These are phyloP conservation scores for Cercospora sp. DNA, from an alignment of 2,329 filamentous ascomycete species.

Conservation along the genomic window DNA sequence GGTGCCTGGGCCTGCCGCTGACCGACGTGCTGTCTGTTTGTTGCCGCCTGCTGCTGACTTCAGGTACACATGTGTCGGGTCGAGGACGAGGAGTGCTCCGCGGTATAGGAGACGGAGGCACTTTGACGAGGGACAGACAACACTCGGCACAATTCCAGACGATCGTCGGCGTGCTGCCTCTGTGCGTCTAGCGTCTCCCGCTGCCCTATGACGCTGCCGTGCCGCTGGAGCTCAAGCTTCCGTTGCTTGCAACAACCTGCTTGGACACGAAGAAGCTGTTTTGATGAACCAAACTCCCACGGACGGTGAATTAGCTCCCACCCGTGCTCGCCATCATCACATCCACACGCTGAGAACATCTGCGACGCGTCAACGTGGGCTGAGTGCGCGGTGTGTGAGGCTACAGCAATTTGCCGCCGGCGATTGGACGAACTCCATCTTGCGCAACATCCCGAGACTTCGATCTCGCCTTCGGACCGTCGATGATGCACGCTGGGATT, in stretches of 20 bases:
- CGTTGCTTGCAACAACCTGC: background rate
- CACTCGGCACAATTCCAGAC: background rate
- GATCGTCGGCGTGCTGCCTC: conserved; percentile 1
- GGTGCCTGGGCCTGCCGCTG: background rate
- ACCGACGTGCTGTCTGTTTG: background rate
- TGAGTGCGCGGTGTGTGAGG: conserved; percentile 1
- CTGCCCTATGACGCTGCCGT: background rate
- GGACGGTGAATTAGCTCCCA: background rate
- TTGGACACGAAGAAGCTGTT: background rate
- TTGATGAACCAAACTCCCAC: background rate
- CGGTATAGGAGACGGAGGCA: background rate
- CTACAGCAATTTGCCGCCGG: conserved; percentile 7
- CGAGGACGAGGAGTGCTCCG: background rate
- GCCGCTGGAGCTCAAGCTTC: background rate
- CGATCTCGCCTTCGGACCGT: background rate
- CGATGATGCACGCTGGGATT: conserved; percentile 3
- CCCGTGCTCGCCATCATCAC: background rate
- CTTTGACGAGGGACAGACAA: background rate
- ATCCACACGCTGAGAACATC: background rate
- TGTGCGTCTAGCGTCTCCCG: background rate
- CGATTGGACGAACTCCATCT: conserved; percentile 1
- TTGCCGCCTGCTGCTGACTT: background rate
- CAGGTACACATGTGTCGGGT: background rate
- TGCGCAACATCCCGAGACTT: background rate
- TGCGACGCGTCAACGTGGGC: conserved; percentile 15